phyloP scores from a whole-genome alignment of 257 asterid genomes.

The Asclepias syriaca region DNA sequence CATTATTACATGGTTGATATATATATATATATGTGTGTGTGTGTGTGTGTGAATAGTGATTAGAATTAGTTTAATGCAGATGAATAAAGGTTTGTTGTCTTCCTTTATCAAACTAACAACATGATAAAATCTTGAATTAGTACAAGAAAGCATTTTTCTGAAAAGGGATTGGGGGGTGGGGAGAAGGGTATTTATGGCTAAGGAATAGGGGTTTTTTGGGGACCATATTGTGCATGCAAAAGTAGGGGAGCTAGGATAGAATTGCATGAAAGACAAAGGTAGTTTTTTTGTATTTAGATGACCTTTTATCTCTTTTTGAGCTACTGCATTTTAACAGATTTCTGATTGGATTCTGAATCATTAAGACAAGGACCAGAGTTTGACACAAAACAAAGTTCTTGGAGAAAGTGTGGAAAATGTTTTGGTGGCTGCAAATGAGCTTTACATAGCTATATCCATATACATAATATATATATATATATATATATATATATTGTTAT shows the following conservation, averaged over 20 bases:
- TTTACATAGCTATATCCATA: too few relatives aligned
- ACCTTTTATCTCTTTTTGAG: conserved; percentile 35
- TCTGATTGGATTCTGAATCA: conserved; percentile 16
- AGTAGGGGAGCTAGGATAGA: conserved; percentile 31
- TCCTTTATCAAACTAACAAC: too few relatives aligned
- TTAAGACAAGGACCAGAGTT: conserved; percentile 36
- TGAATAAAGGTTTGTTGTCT: too few relatives aligned
- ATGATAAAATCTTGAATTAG: too few relatives aligned
- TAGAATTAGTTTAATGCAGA: background rate
- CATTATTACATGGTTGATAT: conserved; percentile 18
- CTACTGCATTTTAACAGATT: conserved; percentile 43
- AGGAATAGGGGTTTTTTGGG: conserved; percentile 25
- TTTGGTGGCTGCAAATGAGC: conserved; percentile 25
- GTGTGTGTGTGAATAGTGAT: conserved; percentile 3
- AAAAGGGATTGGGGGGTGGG: background rate
- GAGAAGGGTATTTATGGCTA: conserved; percentile 36
- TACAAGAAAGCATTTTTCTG: too few relatives aligned
- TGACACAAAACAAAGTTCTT: conserved; percentile 21
- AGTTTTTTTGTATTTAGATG: conserved; percentile 44
- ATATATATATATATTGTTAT: too few relatives aligned
- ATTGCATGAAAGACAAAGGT: conserved; percentile 69
- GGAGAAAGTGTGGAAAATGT: conserved; percentile 26
- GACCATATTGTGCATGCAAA: conserved; percentile 38
- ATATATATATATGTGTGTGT: background rate
- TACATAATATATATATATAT: too few relatives aligned